phyloP scores from a whole-genome alignment of 83 land plant genomes.

The Isoetes engelmannii region DNA sequence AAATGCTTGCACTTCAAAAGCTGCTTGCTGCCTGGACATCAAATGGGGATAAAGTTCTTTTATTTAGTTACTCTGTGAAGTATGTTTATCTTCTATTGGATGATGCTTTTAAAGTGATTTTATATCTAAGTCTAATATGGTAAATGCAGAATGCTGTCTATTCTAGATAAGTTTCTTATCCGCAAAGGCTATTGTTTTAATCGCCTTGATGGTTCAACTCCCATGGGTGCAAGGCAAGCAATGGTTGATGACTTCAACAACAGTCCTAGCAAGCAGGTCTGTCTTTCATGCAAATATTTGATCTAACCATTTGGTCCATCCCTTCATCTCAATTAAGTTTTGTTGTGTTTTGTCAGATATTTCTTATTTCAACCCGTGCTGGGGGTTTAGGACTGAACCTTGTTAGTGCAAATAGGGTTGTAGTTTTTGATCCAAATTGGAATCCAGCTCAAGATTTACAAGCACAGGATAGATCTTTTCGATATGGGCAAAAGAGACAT shows the following conservation, averaged over 20 bases:
- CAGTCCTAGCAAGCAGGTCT: conserved; percentile 91
- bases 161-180: conserved; percentile 79
- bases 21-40: conserved; percentile 57
- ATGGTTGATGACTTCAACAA: conserved; percentile 87
- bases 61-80: conserved; percentile 96
- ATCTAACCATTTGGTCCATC: no score
- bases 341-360: conserved; percentile 45
- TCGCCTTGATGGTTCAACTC: conserved; percentile 91
- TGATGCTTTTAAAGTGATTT: neutral
- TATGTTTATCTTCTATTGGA: conserved; percentile 14
- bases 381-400: conserved; percentile 92
- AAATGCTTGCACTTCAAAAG: conserved; percentile 80
- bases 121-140: neutral
- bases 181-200: conserved; percentile 85
- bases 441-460: conserved; percentile 90
- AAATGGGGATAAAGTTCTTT: conserved; percentile 79
- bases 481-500: conserved; percentile 87
- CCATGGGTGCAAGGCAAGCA: conserved; percentile 67
- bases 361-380: conserved; percentile 89
- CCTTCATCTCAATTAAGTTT: no score
- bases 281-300: no score
- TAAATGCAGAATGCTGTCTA: conserved; percentile 75
- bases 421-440: conserved; percentile 97
- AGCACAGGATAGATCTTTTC: conserved; percentile 92
- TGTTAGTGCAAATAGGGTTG: conserved; percentile 93